Conservation (phyloP, 345 rosid species). For the Aegle marmelos region DNA sequence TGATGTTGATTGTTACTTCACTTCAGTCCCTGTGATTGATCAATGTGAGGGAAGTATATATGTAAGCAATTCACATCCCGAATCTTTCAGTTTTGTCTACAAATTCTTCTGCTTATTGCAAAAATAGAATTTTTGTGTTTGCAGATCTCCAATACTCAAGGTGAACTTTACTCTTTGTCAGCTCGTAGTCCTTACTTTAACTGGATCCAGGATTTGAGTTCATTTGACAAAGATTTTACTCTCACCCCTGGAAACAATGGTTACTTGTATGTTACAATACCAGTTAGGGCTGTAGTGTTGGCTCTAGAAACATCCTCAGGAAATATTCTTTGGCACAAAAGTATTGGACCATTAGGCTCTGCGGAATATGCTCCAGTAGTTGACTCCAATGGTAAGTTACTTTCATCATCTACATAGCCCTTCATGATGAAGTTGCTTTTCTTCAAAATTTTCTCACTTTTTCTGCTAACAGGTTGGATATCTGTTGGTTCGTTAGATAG, state of each 20-base stretch:
- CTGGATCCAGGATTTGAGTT: slow-evolving; percentile 81
- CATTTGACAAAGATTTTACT: slow-evolving; percentile 46
- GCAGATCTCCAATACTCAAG: slow-evolving; percentile 74
- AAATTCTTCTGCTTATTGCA: neutral
- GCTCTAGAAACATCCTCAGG: slow-evolving; percentile 73
- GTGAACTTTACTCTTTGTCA: slow-evolving; percentile 82
- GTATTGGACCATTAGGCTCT: slow-evolving; percentile 57
- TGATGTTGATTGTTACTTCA: slow-evolving; percentile 53
- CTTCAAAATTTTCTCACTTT: neutral
- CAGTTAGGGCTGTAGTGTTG: slow-evolving; percentile 44
- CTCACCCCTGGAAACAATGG: slow-evolving; percentile 80
- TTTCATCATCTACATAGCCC: neutral
- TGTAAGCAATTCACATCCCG: slow-evolving; percentile 39
- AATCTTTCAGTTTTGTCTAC: neutral
- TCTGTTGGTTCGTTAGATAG: slow-evolving; percentile 89
- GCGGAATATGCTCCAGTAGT: slow-evolving; percentile 47
- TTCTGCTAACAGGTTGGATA: slow-evolving; percentile 52
- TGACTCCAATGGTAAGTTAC: slow-evolving; percentile 59
- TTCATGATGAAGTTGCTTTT: neutral
- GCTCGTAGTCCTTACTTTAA: slow-evolving; percentile 51
- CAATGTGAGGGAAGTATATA: slow-evolving; percentile 70
- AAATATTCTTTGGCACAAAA: slow-evolving; percentile 59
- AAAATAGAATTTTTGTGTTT: neutral
- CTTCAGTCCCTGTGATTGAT: slow-evolving; percentile 67
- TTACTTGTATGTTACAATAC: slow-evolving; percentile 55